phyloP scores from a whole-genome alignment of 805 yeast species.

The Nakazawaea molendinolei region DNA sequence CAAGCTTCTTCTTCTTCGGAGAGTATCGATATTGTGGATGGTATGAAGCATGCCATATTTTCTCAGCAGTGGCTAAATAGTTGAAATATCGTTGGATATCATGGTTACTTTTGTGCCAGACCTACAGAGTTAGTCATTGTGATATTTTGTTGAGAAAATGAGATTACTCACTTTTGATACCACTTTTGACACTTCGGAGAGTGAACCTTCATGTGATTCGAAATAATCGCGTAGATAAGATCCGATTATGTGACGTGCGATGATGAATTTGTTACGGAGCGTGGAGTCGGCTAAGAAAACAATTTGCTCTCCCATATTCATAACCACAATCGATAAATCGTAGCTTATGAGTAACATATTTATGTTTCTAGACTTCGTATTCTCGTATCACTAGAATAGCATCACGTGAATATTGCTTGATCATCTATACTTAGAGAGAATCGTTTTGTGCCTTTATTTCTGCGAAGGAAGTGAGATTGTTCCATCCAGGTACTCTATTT shows the following conservation, averaged over 20 bases:
- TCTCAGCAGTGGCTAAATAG: not conserved
- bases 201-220: not conserved
- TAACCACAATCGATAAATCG: too few species aligned
- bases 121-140: not conserved
- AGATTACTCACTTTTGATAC: not conserved
- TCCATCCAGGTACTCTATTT: too few species aligned
- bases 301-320: too few species aligned
- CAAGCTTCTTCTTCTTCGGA: not conserved
- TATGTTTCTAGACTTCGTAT: too few species aligned
- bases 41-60: not conserved
- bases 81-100: not conserved
- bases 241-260: conserved; percentile 3
- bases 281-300: not conserved
- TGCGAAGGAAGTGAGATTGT: too few species aligned
- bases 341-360: too few species aligned
- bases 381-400: too few species aligned
- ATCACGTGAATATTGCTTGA: too few species aligned
- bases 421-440: too few species aligned
- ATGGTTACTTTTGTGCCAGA: not conserved
- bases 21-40: not conserved
- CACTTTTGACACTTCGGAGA: not conserved
- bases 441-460: too few species aligned
- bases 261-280: conserved; percentile 2
- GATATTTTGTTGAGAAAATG: not conserved
- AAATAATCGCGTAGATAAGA: not conserved